Base-by-base conservation (phyloP, 768 basidiomycete species). In the Termitomyces sp. region DNA sequence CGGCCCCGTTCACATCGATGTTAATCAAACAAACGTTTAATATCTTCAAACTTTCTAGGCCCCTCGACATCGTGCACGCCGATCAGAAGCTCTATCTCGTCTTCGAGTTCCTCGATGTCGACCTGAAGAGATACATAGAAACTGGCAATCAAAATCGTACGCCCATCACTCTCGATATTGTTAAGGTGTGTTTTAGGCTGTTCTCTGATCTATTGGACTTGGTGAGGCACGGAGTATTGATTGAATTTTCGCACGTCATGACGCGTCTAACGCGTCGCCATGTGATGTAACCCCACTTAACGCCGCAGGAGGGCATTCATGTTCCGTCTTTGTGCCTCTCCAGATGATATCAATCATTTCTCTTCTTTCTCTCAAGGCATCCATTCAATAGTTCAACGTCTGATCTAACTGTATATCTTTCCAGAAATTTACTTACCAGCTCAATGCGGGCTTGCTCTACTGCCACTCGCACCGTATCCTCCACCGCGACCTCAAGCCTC, bases 31-130 rank as follows among this genome's bases (percentile, higher is more conserved):
- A 34, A 38, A 53, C 12, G 11, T 8, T 42, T 6, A 48, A 31
- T 19, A 50, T 17, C 12, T 21, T 25, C 21, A 38, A 41, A 31
- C 5, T 45, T 10, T 65, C 54, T 65, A 98, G 97, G 70, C 78
- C 98, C 60, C 78, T 97, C 52, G 95, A 99, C 72, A 97, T 98
- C 63, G 92, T 98, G 4, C 96, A 98, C 68, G 89, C 90, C 12
- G 97, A 99, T 71, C 89, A 95, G 73, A 97, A 97, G 72, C 82
- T 99, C 32, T 99, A 95, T 75, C 86, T 99, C 58, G 97, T 99
- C 34, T 97, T 95, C 68, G 97, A 99, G 74, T 98, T 95, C 73
- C 81, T 99, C 55, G 95, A 99, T 68, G 87, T 95, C 57, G 97
- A 99, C 74, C 75, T 99, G 60, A 99, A 99, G 73, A 83, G 90